Percentiles rank a stretch among this genome's conserved stretches.
Evolutionary conservation across 495 filamentous ascomycete genomes (phyloP).

Genomic region (Annulohypoxylon nitens): DNA sequence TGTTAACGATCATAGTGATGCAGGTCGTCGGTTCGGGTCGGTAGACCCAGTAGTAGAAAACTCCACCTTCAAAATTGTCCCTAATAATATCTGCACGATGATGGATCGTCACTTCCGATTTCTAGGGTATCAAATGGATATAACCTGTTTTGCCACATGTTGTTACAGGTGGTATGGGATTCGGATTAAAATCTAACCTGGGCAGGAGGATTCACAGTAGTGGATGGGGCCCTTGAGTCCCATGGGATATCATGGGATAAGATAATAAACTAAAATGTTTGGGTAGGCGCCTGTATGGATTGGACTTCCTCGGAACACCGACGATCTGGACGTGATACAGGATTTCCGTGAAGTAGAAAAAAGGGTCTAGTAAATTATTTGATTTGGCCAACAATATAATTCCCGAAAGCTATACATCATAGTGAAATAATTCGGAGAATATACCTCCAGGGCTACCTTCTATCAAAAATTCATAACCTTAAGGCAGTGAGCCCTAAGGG

Average conservation of each 20-base stretch:
- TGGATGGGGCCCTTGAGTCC: neutral
- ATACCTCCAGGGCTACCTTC: too few species aligned
- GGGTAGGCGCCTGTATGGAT: neutral
- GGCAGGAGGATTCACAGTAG: neutral
- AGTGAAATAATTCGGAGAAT: too few species aligned
- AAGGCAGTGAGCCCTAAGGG: neutral
- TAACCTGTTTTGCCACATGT: neutral
- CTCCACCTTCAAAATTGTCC: neutral
- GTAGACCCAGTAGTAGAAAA: neutral
- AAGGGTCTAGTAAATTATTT: neutral
- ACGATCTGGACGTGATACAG: neutral
- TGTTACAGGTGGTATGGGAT: neutral
- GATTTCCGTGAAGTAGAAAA: neutral
- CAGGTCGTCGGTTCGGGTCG: neutral
- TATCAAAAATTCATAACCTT: too few species aligned
- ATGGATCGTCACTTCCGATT: neutral
- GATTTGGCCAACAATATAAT: neutral
- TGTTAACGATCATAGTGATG: conserved; percentile 1
- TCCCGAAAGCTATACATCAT: too few species aligned
- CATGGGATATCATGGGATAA: neutral
- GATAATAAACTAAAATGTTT: neutral
- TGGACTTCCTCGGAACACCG: neutral
- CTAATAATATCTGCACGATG: neutral
- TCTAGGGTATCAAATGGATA: neutral
- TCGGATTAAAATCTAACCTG: neutral